Percentiles rank a stretch among this genome's conserved stretches.
Evolutionary conservation across 2,329 filamentous ascomycete species (phyloP).

Genomic region (Aspergillus sojae): DNA sequence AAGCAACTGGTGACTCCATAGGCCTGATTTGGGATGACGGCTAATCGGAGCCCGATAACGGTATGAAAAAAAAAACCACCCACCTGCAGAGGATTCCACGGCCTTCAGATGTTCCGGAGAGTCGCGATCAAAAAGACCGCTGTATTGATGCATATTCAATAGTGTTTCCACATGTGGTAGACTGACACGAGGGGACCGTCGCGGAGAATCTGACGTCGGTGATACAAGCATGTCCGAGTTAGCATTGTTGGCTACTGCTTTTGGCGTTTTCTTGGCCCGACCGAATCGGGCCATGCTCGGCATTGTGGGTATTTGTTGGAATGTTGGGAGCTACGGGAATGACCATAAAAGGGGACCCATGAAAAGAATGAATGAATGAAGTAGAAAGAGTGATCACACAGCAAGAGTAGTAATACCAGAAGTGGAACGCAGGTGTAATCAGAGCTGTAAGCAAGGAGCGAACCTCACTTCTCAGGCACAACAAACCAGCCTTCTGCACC

Average conservation of each 20-base stretch:
- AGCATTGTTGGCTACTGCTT: conserved; percentile 28
- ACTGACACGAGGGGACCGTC: conserved; percentile 37
- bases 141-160: conserved; percentile 48
- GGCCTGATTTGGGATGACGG: not conserved
- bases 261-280: conserved; percentile 31
- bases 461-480: not conserved
- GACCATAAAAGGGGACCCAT: conserved; percentile 11
- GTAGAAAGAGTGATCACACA: not conserved
- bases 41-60: not conserved
- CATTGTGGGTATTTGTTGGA: conserved; percentile 18
- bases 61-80: conserved; percentile 11
- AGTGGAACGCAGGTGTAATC: conserved; percentile 1
- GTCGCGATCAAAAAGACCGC: conserved; percentile 38
- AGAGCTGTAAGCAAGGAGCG: conserved; percentile 6
- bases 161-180: conserved; percentile 45
- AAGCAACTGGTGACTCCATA: not conserved
- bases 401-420: not conserved
- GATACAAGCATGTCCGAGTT: conserved; percentile 27
- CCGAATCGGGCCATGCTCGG: conserved; percentile 34
- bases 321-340: conserved; percentile 15
- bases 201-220: conserved; percentile 24
- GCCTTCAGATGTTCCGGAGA: conserved; percentile 29
- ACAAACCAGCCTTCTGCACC: not conserved
- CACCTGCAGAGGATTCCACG: conserved; percentile 28
- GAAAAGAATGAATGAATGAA: conserved; percentile 12